Evolutionary conservation across 2,329 filamentous ascomycete species (phyloP), one percentile per base, ranked within the genome.

Genomic region (Celoporthe dispersa): DNA sequence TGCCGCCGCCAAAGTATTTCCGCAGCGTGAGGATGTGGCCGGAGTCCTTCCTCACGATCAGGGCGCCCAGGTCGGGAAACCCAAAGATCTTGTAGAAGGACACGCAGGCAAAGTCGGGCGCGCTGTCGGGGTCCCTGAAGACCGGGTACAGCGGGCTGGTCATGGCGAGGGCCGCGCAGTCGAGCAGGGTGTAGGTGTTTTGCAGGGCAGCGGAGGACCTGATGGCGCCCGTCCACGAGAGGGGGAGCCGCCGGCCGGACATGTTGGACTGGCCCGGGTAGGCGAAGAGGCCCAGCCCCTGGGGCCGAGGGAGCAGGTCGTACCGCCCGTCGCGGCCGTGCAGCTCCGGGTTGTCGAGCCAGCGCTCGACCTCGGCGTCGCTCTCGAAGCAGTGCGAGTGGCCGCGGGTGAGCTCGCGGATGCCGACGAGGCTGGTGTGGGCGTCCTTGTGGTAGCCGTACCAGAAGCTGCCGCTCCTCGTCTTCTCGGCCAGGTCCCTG

Each of bases 191-290:
- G 75, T 89, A 86, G 12, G 80, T 81, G 68, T 80, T 81, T 67
- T 79, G 77, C 65, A 80, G 69, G 41, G 75, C 72, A 31, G 75
- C 75, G 3, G 77, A 77, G 37, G 76, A 71, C 35, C 83, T 78
- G 37, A 81, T 74, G 67, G 75, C 76, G 22, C 80, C 78, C 14
- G 82, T 78, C 90, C 90, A 92, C 0, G 80, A 77, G 37, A 88
- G 78, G 4, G 90, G 89, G 57, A 91, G 79, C 70, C 90, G 84
- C 28, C 87, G 83, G 9, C 90, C 90, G 59, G 88, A 90, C 84
- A 92, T 89, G 75, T 92, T 92, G 37, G 89, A 92, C 76, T 92
- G 90, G 0, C 87, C 90, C 3, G 90, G 89, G 76, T 89, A 92
- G 28, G 88, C 88, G 73, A 92, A 89, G 3, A 87, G 76, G 1